phyloP scores from a whole-genome alignment of 2,329 filamentous ascomycete species.

The Microdochium bolleyi region DNA sequence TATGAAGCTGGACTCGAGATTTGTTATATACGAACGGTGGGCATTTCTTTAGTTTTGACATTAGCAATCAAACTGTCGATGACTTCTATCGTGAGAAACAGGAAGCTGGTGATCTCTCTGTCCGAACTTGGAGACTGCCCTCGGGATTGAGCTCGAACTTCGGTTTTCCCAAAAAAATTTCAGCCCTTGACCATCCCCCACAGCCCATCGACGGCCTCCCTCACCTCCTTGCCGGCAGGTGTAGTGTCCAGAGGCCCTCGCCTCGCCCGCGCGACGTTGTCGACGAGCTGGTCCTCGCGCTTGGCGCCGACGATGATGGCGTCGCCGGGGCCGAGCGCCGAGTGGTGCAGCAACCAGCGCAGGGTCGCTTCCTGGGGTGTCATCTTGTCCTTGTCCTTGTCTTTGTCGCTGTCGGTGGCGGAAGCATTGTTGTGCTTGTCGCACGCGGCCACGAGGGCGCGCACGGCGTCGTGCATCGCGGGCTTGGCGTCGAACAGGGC shows the following conservation, averaged over 20 bases:
- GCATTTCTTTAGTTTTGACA: too few species aligned
- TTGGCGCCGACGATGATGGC: slow-evolving; percentile 10
- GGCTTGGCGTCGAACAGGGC: slow-evolving; percentile 1
- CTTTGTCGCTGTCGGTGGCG: background rate
- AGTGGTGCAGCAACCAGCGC: slow-evolving; percentile 9
- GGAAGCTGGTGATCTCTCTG: too few species aligned
- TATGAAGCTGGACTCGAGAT: too few species aligned
- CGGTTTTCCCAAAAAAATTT: too few species aligned
- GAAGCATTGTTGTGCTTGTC: background rate
- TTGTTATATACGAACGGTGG: too few species aligned
- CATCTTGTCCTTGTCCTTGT: background rate
- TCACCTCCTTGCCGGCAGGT: background rate
- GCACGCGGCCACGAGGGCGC: slow-evolving; percentile 1
- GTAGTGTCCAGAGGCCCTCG: slow-evolving; percentile 3
- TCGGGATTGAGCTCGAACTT: too few species aligned
- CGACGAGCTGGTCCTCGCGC: slow-evolving; percentile 4
- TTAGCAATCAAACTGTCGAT: too few species aligned
- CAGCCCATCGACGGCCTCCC: slow-evolving; percentile 2
- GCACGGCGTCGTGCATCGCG: slow-evolving; percentile 4
- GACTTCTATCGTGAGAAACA: too few species aligned
- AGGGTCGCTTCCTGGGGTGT: slow-evolving; percentile 5
- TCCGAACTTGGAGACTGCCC: too few species aligned
- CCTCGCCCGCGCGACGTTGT: slow-evolving; percentile 6
- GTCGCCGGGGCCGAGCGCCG: slow-evolving; percentile 5
- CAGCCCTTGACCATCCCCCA: slow-evolving; percentile 1